Conservation (phyloP, 164 flowering plant genomes). For the Chimonanthus praecox region DNA sequence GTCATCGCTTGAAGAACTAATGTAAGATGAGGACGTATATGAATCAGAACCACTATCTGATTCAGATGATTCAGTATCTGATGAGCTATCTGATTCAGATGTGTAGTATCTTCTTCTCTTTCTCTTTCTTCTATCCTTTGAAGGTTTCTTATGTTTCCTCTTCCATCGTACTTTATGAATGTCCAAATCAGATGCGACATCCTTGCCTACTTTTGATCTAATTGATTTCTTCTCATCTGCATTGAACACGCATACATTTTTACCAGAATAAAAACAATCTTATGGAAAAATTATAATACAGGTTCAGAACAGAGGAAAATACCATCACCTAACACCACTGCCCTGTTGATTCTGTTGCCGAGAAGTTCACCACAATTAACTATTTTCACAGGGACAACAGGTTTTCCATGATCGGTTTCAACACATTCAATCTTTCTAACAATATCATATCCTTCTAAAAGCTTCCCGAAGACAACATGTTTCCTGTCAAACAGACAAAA, state of each 20-base stretch:
- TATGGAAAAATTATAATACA: neutral
- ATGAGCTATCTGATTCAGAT: slow-evolving; percentile 82
- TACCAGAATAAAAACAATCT: neutral
- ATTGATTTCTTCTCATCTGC: slow-evolving; percentile 58
- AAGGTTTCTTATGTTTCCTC: slow-evolving; percentile 74
- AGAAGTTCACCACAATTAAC: slow-evolving; percentile 70
- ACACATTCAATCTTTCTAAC: slow-evolving; percentile 66
- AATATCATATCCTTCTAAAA: slow-evolving; percentile 28
- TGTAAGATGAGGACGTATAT: slow-evolving; percentile 41
- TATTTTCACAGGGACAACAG: slow-evolving; percentile 76
- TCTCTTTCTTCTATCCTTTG: slow-evolving; percentile 51
- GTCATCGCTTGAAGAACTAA: slow-evolving; percentile 87
- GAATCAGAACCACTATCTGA: slow-evolving; percentile 65
- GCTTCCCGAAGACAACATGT: slow-evolving; percentile 6
- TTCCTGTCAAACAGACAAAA: slow-evolving; percentile 33
- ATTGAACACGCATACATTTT: neutral
- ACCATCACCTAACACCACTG: slow-evolving; percentile 10
- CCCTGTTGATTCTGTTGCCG: slow-evolving; percentile 33
- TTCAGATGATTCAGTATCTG: slow-evolving; percentile 63
- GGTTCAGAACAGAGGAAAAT: neutral
- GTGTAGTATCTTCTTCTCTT: slow-evolving; percentile 63
- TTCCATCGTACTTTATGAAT: slow-evolving; percentile 41
- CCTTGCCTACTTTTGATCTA: slow-evolving; percentile 48
- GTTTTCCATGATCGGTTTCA: slow-evolving; percentile 43
- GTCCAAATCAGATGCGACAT: slow-evolving; percentile 42